Evolutionary conservation across 2,329 filamentous ascomycete species (phyloP).

Genomic region (Colletotrichum endophyticum): DNA sequence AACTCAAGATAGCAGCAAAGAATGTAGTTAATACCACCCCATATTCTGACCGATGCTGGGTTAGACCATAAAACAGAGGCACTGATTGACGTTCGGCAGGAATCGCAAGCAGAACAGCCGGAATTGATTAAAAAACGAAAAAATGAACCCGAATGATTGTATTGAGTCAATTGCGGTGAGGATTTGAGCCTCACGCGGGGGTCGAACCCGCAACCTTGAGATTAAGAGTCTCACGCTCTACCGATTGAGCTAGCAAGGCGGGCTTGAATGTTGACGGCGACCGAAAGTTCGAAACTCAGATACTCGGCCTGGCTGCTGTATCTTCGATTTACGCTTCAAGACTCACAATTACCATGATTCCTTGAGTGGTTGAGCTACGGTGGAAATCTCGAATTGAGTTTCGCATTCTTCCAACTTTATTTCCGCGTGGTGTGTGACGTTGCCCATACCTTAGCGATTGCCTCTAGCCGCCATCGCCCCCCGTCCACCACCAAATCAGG

Average conservation of each 20-base stretch:
- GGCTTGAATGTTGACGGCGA: not conserved
- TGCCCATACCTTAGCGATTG: not conserved
- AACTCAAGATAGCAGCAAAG: not conserved
- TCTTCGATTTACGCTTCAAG: not conserved
- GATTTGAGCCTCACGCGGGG: slow-evolving; percentile 24
- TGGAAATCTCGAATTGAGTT: not conserved
- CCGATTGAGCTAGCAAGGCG: slow-evolving; percentile 21
- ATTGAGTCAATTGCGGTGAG: slow-evolving; percentile 1
- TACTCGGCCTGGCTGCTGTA: not conserved
- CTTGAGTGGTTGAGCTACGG: not conserved
- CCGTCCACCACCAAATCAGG: not conserved
- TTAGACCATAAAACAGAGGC: not conserved
- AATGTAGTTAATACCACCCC: not conserved
- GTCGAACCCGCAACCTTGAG: slow-evolving; percentile 26
- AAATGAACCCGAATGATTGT: not conserved
- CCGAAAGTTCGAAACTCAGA: not conserved
- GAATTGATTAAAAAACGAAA: not conserved
- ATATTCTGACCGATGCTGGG: not conserved
- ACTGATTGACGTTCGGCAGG: not conserved
- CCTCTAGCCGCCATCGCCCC: not conserved
- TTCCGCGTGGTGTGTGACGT: not conserved
- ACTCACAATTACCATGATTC: not conserved
- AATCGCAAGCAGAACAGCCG: not conserved
- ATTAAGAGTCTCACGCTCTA: slow-evolving; percentile 62
- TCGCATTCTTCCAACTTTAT: not conserved